Evolutionary conservation across 805 yeast species (phyloP), one percentile per base, ranked within the genome.

Genomic region (Zygotorulaspora chibaensis): DNA sequence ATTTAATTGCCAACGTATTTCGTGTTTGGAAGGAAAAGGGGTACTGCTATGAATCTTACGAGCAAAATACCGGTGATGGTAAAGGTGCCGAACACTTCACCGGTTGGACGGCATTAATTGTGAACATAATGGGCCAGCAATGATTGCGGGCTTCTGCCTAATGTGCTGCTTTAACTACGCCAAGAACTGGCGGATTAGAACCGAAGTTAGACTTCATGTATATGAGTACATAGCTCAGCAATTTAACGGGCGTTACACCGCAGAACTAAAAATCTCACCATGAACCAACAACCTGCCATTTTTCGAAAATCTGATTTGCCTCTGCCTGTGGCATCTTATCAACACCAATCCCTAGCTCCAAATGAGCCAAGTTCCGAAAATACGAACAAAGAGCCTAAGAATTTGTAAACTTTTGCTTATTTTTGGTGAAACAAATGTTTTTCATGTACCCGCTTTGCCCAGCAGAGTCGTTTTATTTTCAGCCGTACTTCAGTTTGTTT

Each of bases 101-200:
- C 35, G 99, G 99, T 1, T 93, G 99, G 99, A 83, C 97, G 1
- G 81, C 95, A 1, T 68, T 88, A 48, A 84, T 86, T 10, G 79
- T 86, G 4, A 72, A 80, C 51, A 86, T 93, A 59, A 84, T 93
- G 91, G 65, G 67, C 11, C 53, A 48, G 20, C 40, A 45, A 26
- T 48, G 37, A 33, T 29, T 9, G 8, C 29, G 8, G 15, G 8
- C n/a, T 12, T 4, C 33, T 12, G 33, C 15, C 5, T 13, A 29
- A 9, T 4, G 15, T 29, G 15, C 15, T 29, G n/a, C 15, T 13
- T 12, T 29, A 13, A 13, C 15, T 5, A 13, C 4, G 8, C 33
- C 33, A 5, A 20, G 25, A 20, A 20, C 25, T 20, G 25, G 25
- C 4, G 25, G 4, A 29, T 12, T 8, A 5, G 15, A 13, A 29